These are phyloP conservation scores for Talaromyces islandicus DNA, from an alignment of 2,329 filamentous ascomycete genomes.

Conservation along the genomic window DNA sequence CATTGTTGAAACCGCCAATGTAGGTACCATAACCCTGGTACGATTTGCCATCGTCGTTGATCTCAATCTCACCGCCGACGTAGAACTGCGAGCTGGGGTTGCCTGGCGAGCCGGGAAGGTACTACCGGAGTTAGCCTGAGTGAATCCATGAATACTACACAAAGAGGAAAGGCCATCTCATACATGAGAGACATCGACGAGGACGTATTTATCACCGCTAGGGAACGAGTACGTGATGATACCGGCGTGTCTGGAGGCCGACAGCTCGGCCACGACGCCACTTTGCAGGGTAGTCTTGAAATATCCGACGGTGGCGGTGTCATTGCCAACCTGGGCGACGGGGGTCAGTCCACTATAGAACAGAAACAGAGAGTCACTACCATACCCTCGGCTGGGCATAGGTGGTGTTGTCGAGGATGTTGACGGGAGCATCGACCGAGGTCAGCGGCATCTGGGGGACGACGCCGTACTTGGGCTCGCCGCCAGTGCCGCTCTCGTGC, in stretches of 20 bases:
- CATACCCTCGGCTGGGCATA: slow-evolving; percentile 52
- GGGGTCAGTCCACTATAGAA: not conserved
- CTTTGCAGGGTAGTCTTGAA: slow-evolving; percentile 56
- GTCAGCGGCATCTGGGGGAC: slow-evolving; percentile 32
- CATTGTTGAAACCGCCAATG: slow-evolving; percentile 40
- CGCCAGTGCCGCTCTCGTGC: slow-evolving; percentile 47
- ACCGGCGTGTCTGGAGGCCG: slow-evolving; percentile 56
- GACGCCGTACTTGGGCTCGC: slow-evolving; percentile 35
- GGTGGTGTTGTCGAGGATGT: slow-evolving; percentile 35
- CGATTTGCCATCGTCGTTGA: slow-evolving; percentile 30
- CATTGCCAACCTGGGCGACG: slow-evolving; percentile 32
- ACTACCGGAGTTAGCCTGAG: slow-evolving; percentile 25
- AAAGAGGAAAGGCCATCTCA: not conserved
- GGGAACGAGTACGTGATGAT: slow-evolving; percentile 62
- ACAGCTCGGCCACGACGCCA: slow-evolving; percentile 59
- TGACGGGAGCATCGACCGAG: slow-evolving; percentile 32
- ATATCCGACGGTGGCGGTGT: slow-evolving; percentile 56
- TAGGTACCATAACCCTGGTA: slow-evolving; percentile 46
- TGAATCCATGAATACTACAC: not conserved
- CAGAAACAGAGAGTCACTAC: not conserved
- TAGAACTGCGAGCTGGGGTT: slow-evolving; percentile 37
- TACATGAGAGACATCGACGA: slow-evolving; percentile 53
- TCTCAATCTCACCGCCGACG: slow-evolving; percentile 35
- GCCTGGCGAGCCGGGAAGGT: slow-evolving; percentile 40
- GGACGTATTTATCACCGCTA: slow-evolving; percentile 48